phyloP scores from a whole-genome alignment of 192 early-diverging fungal genomes.

The Obelidium mucronatum region DNA sequence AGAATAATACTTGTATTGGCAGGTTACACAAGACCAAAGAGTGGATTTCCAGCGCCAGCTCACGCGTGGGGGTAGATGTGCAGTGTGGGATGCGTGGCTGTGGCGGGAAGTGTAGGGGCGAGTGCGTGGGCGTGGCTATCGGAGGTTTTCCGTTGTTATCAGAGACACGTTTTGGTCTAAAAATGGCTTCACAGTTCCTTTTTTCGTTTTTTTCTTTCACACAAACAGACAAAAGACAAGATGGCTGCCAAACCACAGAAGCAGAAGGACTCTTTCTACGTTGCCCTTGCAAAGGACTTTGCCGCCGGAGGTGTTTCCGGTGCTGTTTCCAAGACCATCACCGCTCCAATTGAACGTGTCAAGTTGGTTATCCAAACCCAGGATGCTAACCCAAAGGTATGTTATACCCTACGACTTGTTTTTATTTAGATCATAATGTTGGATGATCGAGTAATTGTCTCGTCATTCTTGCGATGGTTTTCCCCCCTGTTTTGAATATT shows the following conservation, averaged over 20 bases:
- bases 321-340: constrained; percentile 97
- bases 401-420: neutral
- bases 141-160: too few species aligned
- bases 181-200: too few species aligned
- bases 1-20: too few species aligned
- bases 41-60: too few species aligned
- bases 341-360: constrained; percentile 97
- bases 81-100: too few species aligned
- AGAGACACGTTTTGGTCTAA: too few species aligned
- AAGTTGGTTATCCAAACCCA: constrained; percentile 71
- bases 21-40: too few species aligned
- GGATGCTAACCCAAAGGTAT: constrained; percentile 39
- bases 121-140: too few species aligned
- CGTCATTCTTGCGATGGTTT: neutral
- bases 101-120: too few species aligned
- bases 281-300: constrained; percentile 64
- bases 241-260: constrained; percentile 26
- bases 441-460: neutral
- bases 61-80: too few species aligned
- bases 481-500: too few species aligned
- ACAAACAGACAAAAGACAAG: neutral
- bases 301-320: constrained; percentile 94
- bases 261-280: constrained; percentile 37
- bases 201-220: constrained; percentile 10
- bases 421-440: neutral